phyloP scores from a whole-genome alignment of 1,284 basidiomycete genomes.

The Grifola frondosa region DNA sequence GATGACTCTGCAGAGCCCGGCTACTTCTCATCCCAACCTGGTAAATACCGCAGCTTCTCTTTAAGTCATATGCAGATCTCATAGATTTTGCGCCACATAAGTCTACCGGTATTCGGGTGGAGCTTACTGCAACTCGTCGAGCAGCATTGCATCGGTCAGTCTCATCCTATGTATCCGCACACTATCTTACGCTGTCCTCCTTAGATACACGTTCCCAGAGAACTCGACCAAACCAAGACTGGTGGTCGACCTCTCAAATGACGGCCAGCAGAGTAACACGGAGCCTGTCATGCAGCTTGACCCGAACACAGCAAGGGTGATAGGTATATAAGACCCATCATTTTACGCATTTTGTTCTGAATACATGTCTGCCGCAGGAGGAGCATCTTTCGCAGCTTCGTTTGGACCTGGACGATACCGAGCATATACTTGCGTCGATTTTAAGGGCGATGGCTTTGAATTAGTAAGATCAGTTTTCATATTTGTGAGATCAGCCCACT shows the following conservation, averaged over 20 bases:
- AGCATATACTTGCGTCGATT: conserved; percentile 62
- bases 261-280: conserved; percentile 51
- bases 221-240: conserved; percentile 42
- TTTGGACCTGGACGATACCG: conserved; percentile 57
- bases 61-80: too few species aligned
- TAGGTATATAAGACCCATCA: conserved; percentile 20
- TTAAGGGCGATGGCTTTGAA: conserved; percentile 52
- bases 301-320: conserved; percentile 46
- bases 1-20: conserved; percentile 62
- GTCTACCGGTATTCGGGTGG: conserved; percentile 57
- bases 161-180: neutral
- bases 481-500: conserved; percentile 12
- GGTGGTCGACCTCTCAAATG: conserved; percentile 57
- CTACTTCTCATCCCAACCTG: conserved; percentile 60
- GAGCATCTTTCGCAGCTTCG: conserved; percentile 44
- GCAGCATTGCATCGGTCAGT: conserved; percentile 52
- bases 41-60: conserved; percentile 31
- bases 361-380: conserved; percentile 17
- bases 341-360: too few species aligned
- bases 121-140: conserved; percentile 56
- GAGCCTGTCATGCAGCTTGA: conserved; percentile 46
- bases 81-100: conserved; percentile 23
- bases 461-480: conserved; percentile 22
- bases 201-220: conserved; percentile 33
- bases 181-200: neutral